Evolutionary conservation across 495 filamentous ascomycete genomes (phyloP), one percentile per base, ranked within the genome.

Genomic region (Cryomyces minteri): DNA sequence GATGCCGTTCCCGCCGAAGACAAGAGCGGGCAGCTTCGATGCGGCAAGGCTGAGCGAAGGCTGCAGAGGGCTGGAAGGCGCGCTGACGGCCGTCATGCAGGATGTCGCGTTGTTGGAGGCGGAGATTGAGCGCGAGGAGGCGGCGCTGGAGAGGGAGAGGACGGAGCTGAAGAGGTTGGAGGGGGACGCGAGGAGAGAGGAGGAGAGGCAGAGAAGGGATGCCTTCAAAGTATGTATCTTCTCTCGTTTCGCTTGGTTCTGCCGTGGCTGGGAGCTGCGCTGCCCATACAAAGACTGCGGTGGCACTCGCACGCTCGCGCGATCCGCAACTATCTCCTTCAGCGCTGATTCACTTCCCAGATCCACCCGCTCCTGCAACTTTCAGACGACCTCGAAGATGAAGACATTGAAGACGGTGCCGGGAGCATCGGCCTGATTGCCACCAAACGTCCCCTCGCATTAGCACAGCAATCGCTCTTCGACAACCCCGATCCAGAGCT

Each of bases 1-100:
- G 38, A 71, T 76, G 64, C 73, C 73, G 31, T 77, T 82, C 48
- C 77, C 77, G 4, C 71, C 67, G 6, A 59, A 66, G 39, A 67
- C 72, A 5, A 71, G 68, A 46, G 74, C 73, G 32, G 59, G 66
- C 0, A 62, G 70, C 48, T 80, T 82, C 50, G 71, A 80, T 51
- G 71, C 72, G 45, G 74, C 79, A 44, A 67, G 67, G 50, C 67
- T 75, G 18, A 51, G 74, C 7, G 70, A 75, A 57, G 4, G 46
- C 12, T 38, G 76, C 71, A 60, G 68, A 39, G 49, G 57, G 0
- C 42, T 79, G 34, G 74, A 79, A 47, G 53, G 60, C 30, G 63
- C 63, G 34, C 49, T 82, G 4, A 71, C 68, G 14, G 69, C 71
- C 4, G 59, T 65, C 40, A 62, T 61, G n/a, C 74, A 78, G 53